Base-by-base conservation (phyloP, 2,329 filamentous ascomycete species). In the Pseudogymnoascus sp. region DNA sequence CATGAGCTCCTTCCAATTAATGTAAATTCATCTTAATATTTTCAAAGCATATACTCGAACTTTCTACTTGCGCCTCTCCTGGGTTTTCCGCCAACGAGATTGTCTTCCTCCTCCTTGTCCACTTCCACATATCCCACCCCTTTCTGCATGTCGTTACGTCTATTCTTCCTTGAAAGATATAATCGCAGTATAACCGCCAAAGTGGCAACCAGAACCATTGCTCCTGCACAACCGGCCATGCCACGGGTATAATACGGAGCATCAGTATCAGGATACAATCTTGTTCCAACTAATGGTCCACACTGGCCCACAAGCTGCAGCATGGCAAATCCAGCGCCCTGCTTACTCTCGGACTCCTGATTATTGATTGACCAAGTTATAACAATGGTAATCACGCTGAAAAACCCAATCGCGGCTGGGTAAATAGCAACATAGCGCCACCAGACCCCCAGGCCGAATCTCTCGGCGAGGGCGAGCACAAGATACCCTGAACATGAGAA, bases 291-390 rank as follows among this genome's bases (percentile, higher is more conserved):
- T 8, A 83, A 59, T 0, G 72, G 72, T 1, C 72, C 72, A 63
- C 69, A 72, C 60, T 73, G 72, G 0, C 72, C 92, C 12, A 96
- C 80, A 36, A 91, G 70, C 73, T 96, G 92, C 70, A 97, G 74
- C 33, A 96, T 79, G 0, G 88, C 90, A 69, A 96, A 89, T 1
- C 88, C 90, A 1, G 85, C 85, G 0, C 90, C 90, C 67, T 89
- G 88, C 5, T 85, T 83, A 60, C 82, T 83, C 64, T 87, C 84
- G 10, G 79, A 85, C 60, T 82, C 76, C 71, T 94, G 89, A 73
- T 96, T 96, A 71, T 96, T 95, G 70, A 96, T 83, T 36, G 84
- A 90, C 92, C 92, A 96, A 1, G 90, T 88, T 62, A 96, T 89
- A 67, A 92, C 87, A 33, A 96, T 80, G 0, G 90, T 91, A 62